phyloP scores from a whole-genome alignment of 257 asterid species.

The Henckelia pumila region DNA sequence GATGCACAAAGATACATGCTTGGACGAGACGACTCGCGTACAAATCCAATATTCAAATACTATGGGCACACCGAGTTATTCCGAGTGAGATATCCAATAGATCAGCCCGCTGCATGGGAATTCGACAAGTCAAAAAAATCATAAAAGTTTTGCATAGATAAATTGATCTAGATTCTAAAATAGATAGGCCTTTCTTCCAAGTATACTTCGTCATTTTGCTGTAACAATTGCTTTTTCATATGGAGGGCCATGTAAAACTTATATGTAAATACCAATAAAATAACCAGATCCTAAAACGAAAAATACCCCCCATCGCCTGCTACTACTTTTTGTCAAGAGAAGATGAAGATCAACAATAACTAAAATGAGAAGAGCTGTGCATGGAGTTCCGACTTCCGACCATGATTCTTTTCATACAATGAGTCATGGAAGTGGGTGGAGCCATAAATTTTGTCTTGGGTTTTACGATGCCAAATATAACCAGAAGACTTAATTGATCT shows the following conservation, averaged over 20 bases:
- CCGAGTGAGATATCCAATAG: constrained; percentile 56
- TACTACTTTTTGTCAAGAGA: too few species aligned
- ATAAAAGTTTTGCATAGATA: neutral
- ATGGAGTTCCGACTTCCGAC: neutral
- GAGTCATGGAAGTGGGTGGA: neutral
- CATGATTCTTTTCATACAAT: neutral
- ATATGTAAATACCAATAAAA: neutral
- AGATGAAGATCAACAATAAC: too few species aligned
- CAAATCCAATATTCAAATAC: constrained; percentile 7
- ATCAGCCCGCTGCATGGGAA: constrained; percentile 54
- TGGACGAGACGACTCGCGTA: neutral
- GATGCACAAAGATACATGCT: neutral
- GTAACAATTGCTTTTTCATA: neutral
- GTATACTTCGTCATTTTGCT: neutral
- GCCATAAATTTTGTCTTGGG: neutral
- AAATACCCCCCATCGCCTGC: neutral
- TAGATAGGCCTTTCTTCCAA: neutral
- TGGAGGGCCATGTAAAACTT: neutral
- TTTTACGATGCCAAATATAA: neutral
- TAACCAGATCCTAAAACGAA: neutral
- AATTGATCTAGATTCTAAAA: neutral
- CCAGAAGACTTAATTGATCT: neutral
- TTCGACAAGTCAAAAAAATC: neutral
- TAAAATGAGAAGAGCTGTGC: neutral
- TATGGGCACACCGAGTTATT: constrained; percentile 24